Conservation (phyloP, 2,329 filamentous ascomycete species). For the Fusarium sp. region DNA sequence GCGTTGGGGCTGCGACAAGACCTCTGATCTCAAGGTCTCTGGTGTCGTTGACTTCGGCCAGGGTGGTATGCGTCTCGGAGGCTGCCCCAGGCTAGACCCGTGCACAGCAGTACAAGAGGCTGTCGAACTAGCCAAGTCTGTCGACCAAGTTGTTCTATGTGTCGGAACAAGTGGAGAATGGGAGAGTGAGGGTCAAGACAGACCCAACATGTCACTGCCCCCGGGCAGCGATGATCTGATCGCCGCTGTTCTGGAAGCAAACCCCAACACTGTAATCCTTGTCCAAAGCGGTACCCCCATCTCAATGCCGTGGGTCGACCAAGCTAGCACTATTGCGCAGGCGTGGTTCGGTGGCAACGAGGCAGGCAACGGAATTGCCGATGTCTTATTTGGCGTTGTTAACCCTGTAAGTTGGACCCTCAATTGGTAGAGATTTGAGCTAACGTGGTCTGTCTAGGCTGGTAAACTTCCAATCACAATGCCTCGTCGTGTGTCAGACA, state of each 20-base stretch:
- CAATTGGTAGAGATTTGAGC: not conserved
- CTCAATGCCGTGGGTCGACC: constrained; percentile 8
- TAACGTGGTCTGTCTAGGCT: not conserved
- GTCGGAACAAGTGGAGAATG: constrained; percentile 13
- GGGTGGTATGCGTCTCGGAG: constrained; percentile 1
- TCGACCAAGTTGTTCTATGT: constrained; percentile 4
- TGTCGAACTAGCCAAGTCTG: not conserved
- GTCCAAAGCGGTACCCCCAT: constrained; percentile 9
- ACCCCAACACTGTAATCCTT: accelerated
- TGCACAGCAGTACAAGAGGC: not conserved
- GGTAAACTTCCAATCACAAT: constrained; percentile 2
- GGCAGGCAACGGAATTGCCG: constrained; percentile 2
- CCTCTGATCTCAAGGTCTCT: not conserved
- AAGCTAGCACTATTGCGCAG: not conserved
- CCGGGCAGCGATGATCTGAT: not conserved
- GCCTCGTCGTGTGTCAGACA: not conserved
- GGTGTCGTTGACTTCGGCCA: constrained; percentile 6
- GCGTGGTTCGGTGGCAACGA: constrained; percentile 16
- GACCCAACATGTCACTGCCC: not conserved
- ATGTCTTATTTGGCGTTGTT: not conserved
- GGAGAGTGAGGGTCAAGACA: constrained; percentile 19
- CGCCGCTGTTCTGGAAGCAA: not conserved
- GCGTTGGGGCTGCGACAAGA: constrained; percentile 15
- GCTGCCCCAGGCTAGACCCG: not conserved
- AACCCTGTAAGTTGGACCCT: not conserved